These are phyloP conservation scores for Mrakia hoshinonis DNA, from an alignment of 768 basidiomycete genomes.

Conservation along the genomic window DNA sequence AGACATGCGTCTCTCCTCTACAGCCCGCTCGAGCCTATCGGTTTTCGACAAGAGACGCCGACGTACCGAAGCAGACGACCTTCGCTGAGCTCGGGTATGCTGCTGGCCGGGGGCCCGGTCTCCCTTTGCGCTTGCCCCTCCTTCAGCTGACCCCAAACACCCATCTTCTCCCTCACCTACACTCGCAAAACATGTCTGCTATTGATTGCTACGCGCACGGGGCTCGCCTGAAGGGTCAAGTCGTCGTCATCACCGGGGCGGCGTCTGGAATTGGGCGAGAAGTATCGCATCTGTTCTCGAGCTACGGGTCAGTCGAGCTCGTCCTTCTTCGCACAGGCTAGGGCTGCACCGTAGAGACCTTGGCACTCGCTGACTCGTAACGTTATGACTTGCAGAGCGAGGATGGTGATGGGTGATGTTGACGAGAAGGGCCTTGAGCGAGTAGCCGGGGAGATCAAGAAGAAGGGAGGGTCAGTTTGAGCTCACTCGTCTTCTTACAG, in stretches of 20 bases:
- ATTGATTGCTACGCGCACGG: neutral
- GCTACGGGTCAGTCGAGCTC: neutral
- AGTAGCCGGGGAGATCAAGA: constrained; percentile 1
- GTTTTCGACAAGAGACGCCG: no score
- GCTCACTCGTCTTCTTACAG: neutral
- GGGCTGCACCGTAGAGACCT: neutral
- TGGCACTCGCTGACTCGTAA: neutral
- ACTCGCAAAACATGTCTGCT: constrained; percentile 1
- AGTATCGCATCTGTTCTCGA: constrained; percentile 2
- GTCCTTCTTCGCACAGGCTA: neutral
- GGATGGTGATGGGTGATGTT: constrained; percentile 21
- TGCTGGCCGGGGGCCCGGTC: neutral
- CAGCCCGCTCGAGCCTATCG: no score
- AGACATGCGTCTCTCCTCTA: no score
- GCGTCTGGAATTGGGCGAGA: constrained; percentile 17
- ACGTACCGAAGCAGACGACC: no score
- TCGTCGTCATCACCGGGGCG: constrained; percentile 18
- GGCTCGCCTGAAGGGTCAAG: neutral
- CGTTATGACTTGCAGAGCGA: neutral
- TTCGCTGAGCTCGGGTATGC: no score
- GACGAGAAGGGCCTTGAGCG: neutral
- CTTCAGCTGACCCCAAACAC: neutral
- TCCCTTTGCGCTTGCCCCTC: neutral
- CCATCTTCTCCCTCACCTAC: neutral
- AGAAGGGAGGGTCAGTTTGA: constrained; percentile 13